Evolutionary conservation across 2,329 filamentous ascomycete genomes (phyloP).

Genomic region (Rhynchosporium secalis): DNA sequence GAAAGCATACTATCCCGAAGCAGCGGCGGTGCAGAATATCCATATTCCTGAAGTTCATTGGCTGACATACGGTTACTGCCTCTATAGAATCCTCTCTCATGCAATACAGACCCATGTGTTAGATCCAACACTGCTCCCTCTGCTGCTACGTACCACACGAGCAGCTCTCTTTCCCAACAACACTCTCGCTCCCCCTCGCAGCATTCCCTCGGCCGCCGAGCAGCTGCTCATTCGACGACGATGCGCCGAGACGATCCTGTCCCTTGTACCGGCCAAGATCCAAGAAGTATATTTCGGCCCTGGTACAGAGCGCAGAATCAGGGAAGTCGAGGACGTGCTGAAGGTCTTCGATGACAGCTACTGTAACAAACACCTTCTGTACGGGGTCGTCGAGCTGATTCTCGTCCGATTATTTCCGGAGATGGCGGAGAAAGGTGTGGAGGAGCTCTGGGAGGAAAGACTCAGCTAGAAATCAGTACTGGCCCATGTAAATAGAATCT

Average conservation of each 20-base stretch:
- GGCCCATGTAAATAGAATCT: not conserved
- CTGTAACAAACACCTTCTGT: conserved; percentile 90
- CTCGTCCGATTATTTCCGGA: conserved; percentile 85
- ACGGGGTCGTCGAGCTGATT: conserved; percentile 76
- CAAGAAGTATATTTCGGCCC: conserved; percentile 41
- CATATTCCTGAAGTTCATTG: conserved; percentile 13
- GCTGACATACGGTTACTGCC: conserved; percentile 24
- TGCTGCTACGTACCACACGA: conserved; percentile 69
- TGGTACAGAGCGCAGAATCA: conserved; percentile 43
- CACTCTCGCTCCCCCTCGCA: conserved; percentile 63
- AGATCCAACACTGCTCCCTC: conserved; percentile 63
- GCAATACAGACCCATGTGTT: conserved; percentile 58
- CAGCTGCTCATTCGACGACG: conserved; percentile 62
- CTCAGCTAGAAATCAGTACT: conserved; percentile 45
- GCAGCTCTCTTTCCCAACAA: conserved; percentile 86
- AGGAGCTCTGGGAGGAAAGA: conserved; percentile 73
- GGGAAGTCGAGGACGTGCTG: conserved; percentile 57
- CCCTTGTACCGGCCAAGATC: conserved; percentile 45
- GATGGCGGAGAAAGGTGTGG: conserved; percentile 68
- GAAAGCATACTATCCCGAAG: not conserved
- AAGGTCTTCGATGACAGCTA: conserved; percentile 79
- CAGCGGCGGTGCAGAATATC: not conserved
- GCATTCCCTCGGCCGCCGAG: conserved; percentile 61
- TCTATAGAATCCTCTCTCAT: conserved; percentile 51
- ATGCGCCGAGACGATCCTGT: conserved; percentile 61